These are phyloP conservation scores for Trichoderma atrobrunneum DNA, from an alignment of 2,329 filamentous ascomycete species.

Conservation along the genomic window DNA sequence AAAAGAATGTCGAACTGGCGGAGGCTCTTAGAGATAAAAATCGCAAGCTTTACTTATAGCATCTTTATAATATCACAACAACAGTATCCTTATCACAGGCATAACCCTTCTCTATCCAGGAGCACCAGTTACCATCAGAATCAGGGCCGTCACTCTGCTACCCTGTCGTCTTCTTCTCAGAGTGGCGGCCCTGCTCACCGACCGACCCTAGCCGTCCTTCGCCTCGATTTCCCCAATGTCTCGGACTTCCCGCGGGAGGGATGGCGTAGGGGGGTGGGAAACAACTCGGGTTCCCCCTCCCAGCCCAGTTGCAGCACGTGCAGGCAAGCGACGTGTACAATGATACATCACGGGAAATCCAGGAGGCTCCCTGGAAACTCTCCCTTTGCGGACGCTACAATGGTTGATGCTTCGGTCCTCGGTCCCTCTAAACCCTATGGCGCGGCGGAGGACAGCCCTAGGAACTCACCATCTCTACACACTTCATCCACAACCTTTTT, in stretches of 20 bases:
- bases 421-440: too few species aligned
- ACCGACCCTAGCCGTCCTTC: too few species aligned
- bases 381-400: background rate
- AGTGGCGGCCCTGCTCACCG: too few species aligned
- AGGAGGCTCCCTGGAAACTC: background rate
- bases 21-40: slow-evolving; percentile 68
- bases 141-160: background rate
- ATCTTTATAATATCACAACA: background rate
- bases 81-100: background rate
- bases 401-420: background rate
- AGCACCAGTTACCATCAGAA: background rate
- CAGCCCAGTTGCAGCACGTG: background rate
- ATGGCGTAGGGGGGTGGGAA: too few species aligned
- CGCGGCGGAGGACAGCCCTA: background rate
- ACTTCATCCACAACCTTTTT: too few species aligned
- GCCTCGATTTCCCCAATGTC: too few species aligned
- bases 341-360: background rate
- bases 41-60: slow-evolving; percentile 52
- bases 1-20: slow-evolving; percentile 70
- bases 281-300: too few species aligned
- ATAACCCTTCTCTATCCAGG: too few species aligned
- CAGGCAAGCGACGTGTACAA: background rate
- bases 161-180: too few species aligned
- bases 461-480: too few species aligned
- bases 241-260: too few species aligned